Conservation (phyloP, 495 filamentous ascomycete genomes). For the Staphylotrichum tortipilum region DNA sequence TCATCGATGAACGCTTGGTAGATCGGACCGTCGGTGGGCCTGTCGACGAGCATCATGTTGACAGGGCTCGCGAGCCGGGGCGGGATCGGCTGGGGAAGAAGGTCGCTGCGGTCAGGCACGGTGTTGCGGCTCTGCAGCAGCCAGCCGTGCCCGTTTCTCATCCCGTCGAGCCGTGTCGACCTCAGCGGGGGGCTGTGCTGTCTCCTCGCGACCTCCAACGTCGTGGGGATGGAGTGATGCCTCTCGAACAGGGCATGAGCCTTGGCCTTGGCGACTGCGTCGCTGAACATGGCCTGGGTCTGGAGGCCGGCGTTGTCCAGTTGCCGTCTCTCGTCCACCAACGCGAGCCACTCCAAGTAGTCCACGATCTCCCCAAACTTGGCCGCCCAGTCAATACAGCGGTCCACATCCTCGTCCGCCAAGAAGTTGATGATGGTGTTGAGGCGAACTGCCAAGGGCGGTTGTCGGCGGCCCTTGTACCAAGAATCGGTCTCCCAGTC, state of each 20-base stretch:
- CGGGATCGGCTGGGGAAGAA: conserved; percentile 4
- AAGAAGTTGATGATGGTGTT: conserved; percentile 23
- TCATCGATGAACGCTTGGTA: not conserved
- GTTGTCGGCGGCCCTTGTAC: conserved; percentile 15
- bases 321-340: conserved; percentile 10
- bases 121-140: conserved; percentile 4
- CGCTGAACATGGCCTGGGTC: conserved; percentile 16
- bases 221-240: conserved; percentile 13
- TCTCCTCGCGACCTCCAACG: conserved; percentile 7
- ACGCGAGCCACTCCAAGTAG: conserved; percentile 24
- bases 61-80: conserved; percentile 5
- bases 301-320: conserved; percentile 7
- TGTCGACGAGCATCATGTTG: conserved; percentile 10
- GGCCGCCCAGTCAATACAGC: conserved; percentile 17
- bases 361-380: conserved; percentile 12
- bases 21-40: not conserved
- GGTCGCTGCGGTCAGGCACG: not conserved
- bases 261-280: conserved; percentile 16
- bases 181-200: conserved; percentile 6
- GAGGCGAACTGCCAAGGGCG: conserved; percentile 19
- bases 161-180: conserved; percentile 19
- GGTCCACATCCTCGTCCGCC: conserved; percentile 25
- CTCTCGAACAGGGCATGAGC: conserved; percentile 21
- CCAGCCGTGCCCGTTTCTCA: conserved; percentile 8
- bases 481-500: conserved; percentile 18